Evolutionary conservation across 495 filamentous ascomycete genomes (phyloP), one percentile per base, ranked within the genome.

Genomic region (Penicillium coprophilum): DNA sequence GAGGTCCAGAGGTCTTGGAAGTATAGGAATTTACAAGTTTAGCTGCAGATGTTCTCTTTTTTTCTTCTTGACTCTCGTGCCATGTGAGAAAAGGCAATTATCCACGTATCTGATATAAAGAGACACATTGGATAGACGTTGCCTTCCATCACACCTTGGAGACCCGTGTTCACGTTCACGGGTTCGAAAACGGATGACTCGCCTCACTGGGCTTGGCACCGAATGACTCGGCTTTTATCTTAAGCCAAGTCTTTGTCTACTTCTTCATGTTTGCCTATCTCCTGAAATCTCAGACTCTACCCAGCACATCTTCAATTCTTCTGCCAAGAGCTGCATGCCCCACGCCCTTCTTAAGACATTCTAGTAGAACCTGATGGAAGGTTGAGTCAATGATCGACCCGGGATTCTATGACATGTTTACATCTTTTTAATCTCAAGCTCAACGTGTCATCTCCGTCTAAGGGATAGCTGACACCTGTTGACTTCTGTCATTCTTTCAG

Each of bases 301-400:
- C 10, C 7, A 38, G 9, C 2, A 38, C 15, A 38, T n/a, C 15
- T 38, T 34, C 32, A 4, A 38, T 49, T 20, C 36, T 20, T 15
- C 4, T 46, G 31, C 52, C 30, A 54, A 46, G 52, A 36, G 31
- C 21, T 10, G 20, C 41, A 45, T n/a, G 52, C 46, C 52, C 52
- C 56, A 55, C 64, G 64, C 62, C 67, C 58, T 67, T 24, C 46
- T 40, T 51, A 53, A 63, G 55, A 62, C 62, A 63, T 44, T 53
- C 63, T 54, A 23, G 65, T 54, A 32, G 68, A 71, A 71, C 55
- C 68, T 23, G 30, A 69, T 71, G 63, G 68, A 71, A 71, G 41
- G 53, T 44, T 59, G 55, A 62, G 56, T 64, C 55, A 57, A 58
- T 55, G 55, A 54, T 50, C 39, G 44, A 34, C 28, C 21, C 50